These are phyloP conservation scores for Cetradonia linearis DNA, from an alignment of 495 filamentous ascomycete species.

Conservation along the genomic window DNA sequence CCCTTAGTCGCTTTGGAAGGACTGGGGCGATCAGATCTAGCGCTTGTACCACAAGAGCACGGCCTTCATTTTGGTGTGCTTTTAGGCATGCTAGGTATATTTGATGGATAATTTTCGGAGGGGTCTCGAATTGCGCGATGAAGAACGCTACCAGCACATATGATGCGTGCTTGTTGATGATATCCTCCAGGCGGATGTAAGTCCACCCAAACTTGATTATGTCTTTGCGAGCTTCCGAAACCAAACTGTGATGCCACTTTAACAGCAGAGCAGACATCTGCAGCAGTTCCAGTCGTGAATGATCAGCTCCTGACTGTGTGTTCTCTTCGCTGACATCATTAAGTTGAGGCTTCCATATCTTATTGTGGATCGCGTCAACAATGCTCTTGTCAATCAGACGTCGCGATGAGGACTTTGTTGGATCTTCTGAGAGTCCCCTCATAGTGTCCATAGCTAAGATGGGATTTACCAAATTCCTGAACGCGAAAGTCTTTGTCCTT, in stretches of 20 bases:
- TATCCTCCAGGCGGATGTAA: conserved; percentile 92
- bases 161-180: conserved; percentile 97
- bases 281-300: conserved; percentile 89
- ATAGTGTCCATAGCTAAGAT: conserved; percentile 96
- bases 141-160: conserved; percentile 97
- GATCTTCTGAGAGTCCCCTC: conserved; percentile 30
- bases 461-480: conserved; percentile 87
- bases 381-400: conserved; percentile 74
- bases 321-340: conserved; percentile 77
- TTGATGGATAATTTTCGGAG: conserved; percentile 87
- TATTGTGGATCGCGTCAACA: conserved; percentile 83
- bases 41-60: conserved; percentile 83
- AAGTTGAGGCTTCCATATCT: conserved; percentile 85
- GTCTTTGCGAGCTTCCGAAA: conserved; percentile 89
- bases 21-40: conserved; percentile 91
- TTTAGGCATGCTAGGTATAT: conserved; percentile 84
- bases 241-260: conserved; percentile 76
- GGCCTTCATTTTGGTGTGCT: conserved; percentile 90
- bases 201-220: conserved; percentile 99
- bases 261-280: conserved; percentile 90
- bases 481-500: conserved; percentile 84
- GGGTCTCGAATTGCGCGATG: conserved; percentile 93
- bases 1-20: conserved; percentile 54
- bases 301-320: conserved; percentile 78
- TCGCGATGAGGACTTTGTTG: conserved; percentile 32